Evolutionary conservation across 2,329 filamentous ascomycete species (phyloP).

Genomic region (Colletotrichum agaves): DNA sequence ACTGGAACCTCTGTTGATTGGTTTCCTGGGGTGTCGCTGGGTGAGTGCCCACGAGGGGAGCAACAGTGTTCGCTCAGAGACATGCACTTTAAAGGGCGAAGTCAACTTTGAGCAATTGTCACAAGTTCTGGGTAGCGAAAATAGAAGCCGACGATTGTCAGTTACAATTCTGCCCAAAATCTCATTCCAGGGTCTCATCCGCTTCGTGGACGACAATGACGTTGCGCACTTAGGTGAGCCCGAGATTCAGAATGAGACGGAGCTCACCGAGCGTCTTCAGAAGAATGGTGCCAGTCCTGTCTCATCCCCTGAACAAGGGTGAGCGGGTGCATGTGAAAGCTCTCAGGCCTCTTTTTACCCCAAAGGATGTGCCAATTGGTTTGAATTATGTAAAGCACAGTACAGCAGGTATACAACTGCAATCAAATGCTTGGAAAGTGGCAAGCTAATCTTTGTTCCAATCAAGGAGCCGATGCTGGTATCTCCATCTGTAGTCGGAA

Average conservation of each 20-base stretch:
- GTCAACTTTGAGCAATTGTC: background rate
- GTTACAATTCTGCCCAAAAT: background rate
- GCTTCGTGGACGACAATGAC: conserved; percentile 48
- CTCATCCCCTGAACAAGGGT: conserved; percentile 40
- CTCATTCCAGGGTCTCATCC: conserved; percentile 47
- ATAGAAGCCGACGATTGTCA: background rate
- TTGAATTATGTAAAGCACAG: conserved; percentile 52
- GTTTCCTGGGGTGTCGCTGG: background rate
- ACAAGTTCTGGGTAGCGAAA: background rate
- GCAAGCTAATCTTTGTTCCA: conserved; percentile 38
- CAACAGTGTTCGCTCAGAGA: background rate
- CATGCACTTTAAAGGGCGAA: conserved; percentile 12
- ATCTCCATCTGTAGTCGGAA: conserved; percentile 44
- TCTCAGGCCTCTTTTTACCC: conserved; percentile 45
- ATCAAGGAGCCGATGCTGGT: conserved; percentile 62
- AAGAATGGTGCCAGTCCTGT: conserved; percentile 43
- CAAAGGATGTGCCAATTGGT: conserved; percentile 49
- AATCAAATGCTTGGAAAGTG: background rate
- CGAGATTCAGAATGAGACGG: conserved; percentile 41
- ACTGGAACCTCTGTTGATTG: conserved; percentile 13
- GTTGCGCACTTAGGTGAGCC: conserved; percentile 49
- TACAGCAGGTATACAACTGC: conserved; percentile 43
- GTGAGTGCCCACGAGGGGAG: background rate
- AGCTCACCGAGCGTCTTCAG: conserved; percentile 42
- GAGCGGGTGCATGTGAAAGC: conserved; percentile 46